Conservation (phyloP, 2,329 filamentous ascomycete genomes). For the Aciculosporium take region DNA sequence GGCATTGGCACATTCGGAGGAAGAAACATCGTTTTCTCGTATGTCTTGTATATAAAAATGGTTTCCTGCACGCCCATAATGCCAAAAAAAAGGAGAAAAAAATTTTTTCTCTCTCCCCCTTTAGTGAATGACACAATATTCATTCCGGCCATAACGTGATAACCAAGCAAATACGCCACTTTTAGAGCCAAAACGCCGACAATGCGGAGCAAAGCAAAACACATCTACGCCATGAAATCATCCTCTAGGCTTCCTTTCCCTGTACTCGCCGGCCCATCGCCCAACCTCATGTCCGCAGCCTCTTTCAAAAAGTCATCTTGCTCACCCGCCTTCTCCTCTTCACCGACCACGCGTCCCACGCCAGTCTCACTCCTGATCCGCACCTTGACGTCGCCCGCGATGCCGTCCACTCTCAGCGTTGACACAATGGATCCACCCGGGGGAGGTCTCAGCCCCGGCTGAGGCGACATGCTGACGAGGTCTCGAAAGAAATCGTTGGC, state of each 20-base stretch:
- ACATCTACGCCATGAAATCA: slow-evolving; percentile 27
- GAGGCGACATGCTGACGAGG: slow-evolving; percentile 34
- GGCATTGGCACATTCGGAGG: too few relatives aligned
- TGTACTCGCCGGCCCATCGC: slow-evolving; percentile 5
- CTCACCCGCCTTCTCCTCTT: neutral
- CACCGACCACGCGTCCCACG: slow-evolving; percentile 2
- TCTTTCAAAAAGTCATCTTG: slow-evolving; percentile 26
- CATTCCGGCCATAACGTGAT: too few relatives aligned
- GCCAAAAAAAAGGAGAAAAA: neutral
- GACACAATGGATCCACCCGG: slow-evolving; percentile 23
- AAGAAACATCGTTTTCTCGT: too few relatives aligned
- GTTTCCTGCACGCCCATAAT: too few relatives aligned
- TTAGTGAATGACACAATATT: too few relatives aligned
- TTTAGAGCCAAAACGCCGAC: too few relatives aligned
- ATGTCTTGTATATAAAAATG: too few relatives aligned
- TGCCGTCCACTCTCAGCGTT: slow-evolving; percentile 39
- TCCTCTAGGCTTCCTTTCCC: slow-evolving; percentile 26
- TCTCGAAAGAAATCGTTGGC: slow-evolving; percentile 59
- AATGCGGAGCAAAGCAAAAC: neutral
- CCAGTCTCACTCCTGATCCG: slow-evolving; percentile 28
- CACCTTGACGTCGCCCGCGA: slow-evolving; percentile 42
- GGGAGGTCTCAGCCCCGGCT: slow-evolving; percentile 22
- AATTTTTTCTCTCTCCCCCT: too few relatives aligned
- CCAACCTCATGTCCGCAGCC: slow-evolving; percentile 27
- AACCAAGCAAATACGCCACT: too few relatives aligned